Percentiles rank a stretch among this genome's conserved stretches.
Conservation (phyloP, 352 stramenopile species). For the Pythium biforme region DNA sequence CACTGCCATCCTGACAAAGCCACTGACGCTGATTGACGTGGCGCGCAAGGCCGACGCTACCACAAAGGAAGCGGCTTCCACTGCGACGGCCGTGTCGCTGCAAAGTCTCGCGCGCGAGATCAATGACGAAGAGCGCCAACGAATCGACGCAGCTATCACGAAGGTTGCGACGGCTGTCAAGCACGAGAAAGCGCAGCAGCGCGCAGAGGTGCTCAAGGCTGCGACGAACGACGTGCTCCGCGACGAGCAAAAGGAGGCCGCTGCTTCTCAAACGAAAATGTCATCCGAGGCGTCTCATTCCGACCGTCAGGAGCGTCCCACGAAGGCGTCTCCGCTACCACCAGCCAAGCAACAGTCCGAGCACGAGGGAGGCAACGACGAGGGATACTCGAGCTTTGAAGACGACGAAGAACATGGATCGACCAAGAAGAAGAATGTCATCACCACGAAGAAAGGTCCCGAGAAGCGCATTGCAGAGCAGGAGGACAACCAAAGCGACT, state of each 20-base stretch:
- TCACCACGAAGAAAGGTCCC: constrained; percentile 14
- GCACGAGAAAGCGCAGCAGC: constrained; percentile 29
- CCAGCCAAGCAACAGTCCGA: not conserved
- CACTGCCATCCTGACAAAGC: constrained; percentile 14
- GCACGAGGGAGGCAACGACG: constrained; percentile 21
- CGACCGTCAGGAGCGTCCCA: not conserved
- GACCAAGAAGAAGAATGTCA: constrained; percentile 2
- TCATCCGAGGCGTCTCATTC: not conserved
- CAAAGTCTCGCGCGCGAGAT: constrained; percentile 47
- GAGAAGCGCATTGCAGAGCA: not conserved
- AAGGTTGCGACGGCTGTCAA: constrained; percentile 43
- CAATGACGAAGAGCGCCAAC: constrained; percentile 37
- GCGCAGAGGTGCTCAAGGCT: constrained; percentile 24
- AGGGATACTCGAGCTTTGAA: constrained; percentile 69
- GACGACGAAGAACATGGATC: constrained; percentile 42
- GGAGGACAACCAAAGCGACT: constrained; percentile 21
- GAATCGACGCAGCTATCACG: constrained; percentile 35
- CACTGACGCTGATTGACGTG: constrained; percentile 47
- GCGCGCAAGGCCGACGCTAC: constrained; percentile 28
- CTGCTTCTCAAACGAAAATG: not conserved
- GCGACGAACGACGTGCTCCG: constrained; percentile 20
- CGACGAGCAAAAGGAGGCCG: not conserved
- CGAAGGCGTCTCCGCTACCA: not conserved
- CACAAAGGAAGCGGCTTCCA: not conserved
- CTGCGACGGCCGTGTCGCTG: not conserved